A percentile compares a stretch with the other conserved stretches of the same genome.
These are phyloP conservation scores for Parascedosporium putredinis DNA, from an alignment of 2,329 filamentous ascomycete genomes.

Conservation along the genomic window DNA sequence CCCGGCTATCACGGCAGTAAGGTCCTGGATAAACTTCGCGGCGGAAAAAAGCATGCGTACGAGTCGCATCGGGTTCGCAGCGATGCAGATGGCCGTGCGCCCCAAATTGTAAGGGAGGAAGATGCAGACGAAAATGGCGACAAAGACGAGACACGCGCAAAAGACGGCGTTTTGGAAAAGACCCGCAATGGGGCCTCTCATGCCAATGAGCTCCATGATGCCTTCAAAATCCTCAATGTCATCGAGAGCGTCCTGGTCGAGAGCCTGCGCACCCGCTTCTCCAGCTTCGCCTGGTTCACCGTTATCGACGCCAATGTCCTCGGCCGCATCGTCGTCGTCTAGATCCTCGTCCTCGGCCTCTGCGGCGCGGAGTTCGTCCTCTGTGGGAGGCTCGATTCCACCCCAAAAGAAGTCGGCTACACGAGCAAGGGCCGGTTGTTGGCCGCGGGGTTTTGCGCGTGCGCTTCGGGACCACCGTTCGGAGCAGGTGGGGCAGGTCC, in stretches of 20 bases:
- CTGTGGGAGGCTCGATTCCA: slow-evolving; percentile 29
- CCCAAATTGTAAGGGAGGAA: slow-evolving; percentile 90
- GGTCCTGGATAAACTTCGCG: slow-evolving; percentile 73
- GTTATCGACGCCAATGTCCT: slow-evolving; percentile 36
- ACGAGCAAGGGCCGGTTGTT: slow-evolving; percentile 2
- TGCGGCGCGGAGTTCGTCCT: slow-evolving; percentile 35
- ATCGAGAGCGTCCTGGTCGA: slow-evolving; percentile 67
- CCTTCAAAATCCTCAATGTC: slow-evolving; percentile 93
- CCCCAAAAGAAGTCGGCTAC: slow-evolving; percentile 54
- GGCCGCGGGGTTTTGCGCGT: background rate
- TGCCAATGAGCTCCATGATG: slow-evolving; percentile 88
- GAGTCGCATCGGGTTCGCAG: slow-evolving; percentile 71
- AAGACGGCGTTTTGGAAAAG: slow-evolving; percentile 94
- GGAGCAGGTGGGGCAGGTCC: background rate
- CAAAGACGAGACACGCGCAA: slow-evolving; percentile 77
- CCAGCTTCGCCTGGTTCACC: slow-evolving; percentile 28
- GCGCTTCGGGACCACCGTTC: slow-evolving; percentile 10
- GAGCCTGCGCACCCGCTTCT: slow-evolving; percentile 18
- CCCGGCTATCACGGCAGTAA: slow-evolving; percentile 52
- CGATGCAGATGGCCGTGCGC: slow-evolving; percentile 67
- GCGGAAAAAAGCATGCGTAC: slow-evolving; percentile 60
- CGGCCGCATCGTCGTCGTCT: slow-evolving; percentile 11
- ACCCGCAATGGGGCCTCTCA: slow-evolving; percentile 84
- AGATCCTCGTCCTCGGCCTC: slow-evolving; percentile 38
- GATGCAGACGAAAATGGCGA: slow-evolving; percentile 75